phyloP scores from a whole-genome alignment of 139 green algal species.

The Nannochloris sp. region DNA sequence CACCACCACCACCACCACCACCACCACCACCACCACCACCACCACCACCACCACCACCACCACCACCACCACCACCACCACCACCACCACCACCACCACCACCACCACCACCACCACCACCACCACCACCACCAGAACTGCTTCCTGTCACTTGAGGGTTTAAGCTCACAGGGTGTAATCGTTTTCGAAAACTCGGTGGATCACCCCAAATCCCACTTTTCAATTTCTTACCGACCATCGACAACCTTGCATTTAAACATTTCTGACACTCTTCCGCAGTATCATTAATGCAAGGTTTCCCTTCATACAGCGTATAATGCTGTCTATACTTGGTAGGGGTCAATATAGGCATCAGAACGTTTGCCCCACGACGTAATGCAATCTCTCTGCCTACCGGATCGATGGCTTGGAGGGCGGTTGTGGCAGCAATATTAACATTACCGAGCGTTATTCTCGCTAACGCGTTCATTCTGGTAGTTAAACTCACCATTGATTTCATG shows the following conservation, averaged over 20 bases:
- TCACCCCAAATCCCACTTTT: constrained; percentile 40
- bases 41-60: too few relatives aligned
- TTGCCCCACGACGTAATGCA: constrained; percentile 47
- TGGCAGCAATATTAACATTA: constrained; percentile 56
- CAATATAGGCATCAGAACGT: constrained; percentile 66
- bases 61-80: background rate
- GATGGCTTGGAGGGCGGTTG: constrained; percentile 52
- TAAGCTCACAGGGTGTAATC: constrained; percentile 8
- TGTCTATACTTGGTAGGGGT: constrained; percentile 55
- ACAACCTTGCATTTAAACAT: constrained; percentile 49
- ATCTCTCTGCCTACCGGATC: constrained; percentile 55
- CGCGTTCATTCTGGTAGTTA: constrained; percentile 60
- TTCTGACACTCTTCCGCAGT: constrained; percentile 55
- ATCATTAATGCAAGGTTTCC: constrained; percentile 70
- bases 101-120: background rate
- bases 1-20: too few relatives aligned
- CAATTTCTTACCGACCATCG: constrained; percentile 43
- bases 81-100: background rate
- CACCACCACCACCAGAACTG: too few relatives aligned
- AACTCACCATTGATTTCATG: constrained; percentile 54
- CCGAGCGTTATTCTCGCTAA: constrained; percentile 48
- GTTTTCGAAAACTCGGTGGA: constrained; percentile 38
- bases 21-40: too few relatives aligned
- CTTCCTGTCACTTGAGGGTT: too few relatives aligned
- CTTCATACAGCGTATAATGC: constrained; percentile 51